phyloP scores from a whole-genome alignment of 257 asterid species.

The Penstemon davidsonii region DNA sequence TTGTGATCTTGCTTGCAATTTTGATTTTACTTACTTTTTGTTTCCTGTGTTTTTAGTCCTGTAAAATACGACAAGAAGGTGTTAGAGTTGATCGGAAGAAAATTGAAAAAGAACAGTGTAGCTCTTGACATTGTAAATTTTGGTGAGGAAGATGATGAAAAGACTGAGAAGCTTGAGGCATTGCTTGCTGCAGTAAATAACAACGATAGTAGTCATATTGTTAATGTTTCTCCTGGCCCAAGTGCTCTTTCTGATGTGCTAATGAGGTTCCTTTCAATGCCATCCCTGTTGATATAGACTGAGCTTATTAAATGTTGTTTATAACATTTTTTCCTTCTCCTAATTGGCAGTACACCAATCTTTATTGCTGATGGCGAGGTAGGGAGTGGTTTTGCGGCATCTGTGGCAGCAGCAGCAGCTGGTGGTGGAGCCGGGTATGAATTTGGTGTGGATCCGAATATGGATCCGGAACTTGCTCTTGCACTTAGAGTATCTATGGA shows the following conservation, averaged over 20 bases:
- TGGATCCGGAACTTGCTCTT: constrained; percentile 99
- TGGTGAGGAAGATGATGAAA: constrained; percentile 94
- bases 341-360: constrained; percentile 71
- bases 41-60: constrained; percentile 56
- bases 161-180: constrained; percentile 87
- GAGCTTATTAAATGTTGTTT: constrained; percentile 5
- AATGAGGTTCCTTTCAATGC: constrained; percentile 57
- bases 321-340: constrained; percentile 4
- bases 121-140: constrained; percentile 96
- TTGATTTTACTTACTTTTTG: not conserved
- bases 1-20: constrained; percentile 3
- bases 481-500: constrained; percentile 99
- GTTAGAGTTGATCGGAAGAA: constrained; percentile 86
- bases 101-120: constrained; percentile 91
- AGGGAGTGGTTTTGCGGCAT: constrained; percentile 87
- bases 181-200: constrained; percentile 88
- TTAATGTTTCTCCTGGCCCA: constrained; percentile 89
- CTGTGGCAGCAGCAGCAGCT: constrained; percentile 81
- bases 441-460: constrained; percentile 96
- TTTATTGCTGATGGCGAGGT: constrained; percentile 99
- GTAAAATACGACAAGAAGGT: constrained; percentile 89
- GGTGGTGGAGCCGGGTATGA: constrained; percentile 89
- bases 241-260: constrained; percentile 95
- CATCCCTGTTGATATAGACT: constrained; percentile 12
- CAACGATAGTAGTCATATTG: constrained; percentile 91